Evolutionary conservation across 495 filamentous ascomycete genomes (phyloP).

Genomic region (Aspergillus bridgeri): DNA sequence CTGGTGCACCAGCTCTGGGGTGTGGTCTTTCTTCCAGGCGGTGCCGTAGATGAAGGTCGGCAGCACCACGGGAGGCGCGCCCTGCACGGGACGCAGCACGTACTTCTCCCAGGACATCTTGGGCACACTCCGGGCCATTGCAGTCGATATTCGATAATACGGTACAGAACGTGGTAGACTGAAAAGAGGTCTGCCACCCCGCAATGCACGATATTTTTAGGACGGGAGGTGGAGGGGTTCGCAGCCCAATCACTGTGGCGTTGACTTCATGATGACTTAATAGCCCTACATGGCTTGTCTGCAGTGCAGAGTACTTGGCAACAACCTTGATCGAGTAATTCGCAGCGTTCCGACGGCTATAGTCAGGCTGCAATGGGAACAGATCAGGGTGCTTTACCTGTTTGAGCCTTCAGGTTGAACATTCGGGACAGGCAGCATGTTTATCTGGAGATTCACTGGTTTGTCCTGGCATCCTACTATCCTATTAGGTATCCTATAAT

Average conservation of each 20-base stretch:
- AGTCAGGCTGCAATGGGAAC: background rate
- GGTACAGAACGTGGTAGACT: background rate
- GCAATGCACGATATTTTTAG: background rate
- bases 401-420: no score
- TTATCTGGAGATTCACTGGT: constrained; percentile 2
- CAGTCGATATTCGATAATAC: background rate
- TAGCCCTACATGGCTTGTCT: background rate
- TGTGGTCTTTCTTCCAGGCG: constrained; percentile 80
- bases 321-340: background rate
- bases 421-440: constrained; percentile 8
- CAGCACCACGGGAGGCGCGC: constrained; percentile 25
- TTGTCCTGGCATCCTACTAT: no score
- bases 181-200: background rate
- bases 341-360: background rate
- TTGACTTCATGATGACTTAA: constrained; percentile 13
- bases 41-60: constrained; percentile 75
- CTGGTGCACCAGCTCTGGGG: constrained; percentile 61
- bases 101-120: constrained; percentile 37
- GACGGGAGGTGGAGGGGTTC: constrained; percentile 3
- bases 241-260: background rate
- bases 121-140: constrained; percentile 27
- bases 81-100: constrained; percentile 29
- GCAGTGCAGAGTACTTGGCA: no score
- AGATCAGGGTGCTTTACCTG: background rate
- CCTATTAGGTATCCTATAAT: no score